Evolutionary conservation across 1,139 yeast genomes (phyloP).

Genomic region (Candida buenavistaensis): DNA sequence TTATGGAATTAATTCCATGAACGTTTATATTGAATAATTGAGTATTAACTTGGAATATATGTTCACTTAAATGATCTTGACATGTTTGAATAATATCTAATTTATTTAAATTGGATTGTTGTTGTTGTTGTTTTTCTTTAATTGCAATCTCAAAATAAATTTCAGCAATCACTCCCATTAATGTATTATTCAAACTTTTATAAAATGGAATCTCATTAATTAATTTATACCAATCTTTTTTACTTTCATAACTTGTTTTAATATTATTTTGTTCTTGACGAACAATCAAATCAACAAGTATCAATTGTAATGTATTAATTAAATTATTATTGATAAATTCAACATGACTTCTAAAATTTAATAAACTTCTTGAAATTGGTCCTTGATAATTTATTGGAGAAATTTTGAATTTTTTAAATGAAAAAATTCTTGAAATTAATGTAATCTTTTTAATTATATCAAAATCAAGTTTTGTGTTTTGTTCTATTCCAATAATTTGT

Average conservation of each 20-base stretch:
- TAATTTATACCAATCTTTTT: constrained; percentile 58
- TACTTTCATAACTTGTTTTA: constrained; percentile 35
- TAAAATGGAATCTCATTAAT: constrained; percentile 64
- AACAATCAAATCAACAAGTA: constrained; percentile 52
- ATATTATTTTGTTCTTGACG: constrained; percentile 52
- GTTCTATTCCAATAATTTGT: constrained; percentile 11
- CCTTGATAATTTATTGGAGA: constrained; percentile 68
- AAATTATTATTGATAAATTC: constrained; percentile 52
- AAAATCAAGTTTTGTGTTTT: constrained; percentile 24
- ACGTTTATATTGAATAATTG: constrained; percentile 45
- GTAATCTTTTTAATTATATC: constrained; percentile 39
- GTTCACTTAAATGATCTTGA: constrained; percentile 37
- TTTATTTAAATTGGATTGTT: constrained; percentile 16
- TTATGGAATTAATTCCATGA: constrained; percentile 42
- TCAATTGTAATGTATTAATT: constrained; percentile 56
- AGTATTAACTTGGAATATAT: constrained; percentile 40
- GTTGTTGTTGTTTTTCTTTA: constrained; percentile 25
- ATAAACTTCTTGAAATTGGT: constrained; percentile 63
- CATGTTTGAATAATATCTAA: constrained; percentile 30
- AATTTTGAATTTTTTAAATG: constrained; percentile 51
- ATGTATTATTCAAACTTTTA: constrained; percentile 42
- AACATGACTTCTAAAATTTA: constrained; percentile 67
- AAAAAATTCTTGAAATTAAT: constrained; percentile 58
- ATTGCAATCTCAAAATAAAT: constrained; percentile 42
- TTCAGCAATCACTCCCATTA: constrained; percentile 46